Percentiles rank a stretch among this genome's conserved stretches.
Conservation (phyloP, 257 asterid species). For the Solanum pennellii region DNA sequence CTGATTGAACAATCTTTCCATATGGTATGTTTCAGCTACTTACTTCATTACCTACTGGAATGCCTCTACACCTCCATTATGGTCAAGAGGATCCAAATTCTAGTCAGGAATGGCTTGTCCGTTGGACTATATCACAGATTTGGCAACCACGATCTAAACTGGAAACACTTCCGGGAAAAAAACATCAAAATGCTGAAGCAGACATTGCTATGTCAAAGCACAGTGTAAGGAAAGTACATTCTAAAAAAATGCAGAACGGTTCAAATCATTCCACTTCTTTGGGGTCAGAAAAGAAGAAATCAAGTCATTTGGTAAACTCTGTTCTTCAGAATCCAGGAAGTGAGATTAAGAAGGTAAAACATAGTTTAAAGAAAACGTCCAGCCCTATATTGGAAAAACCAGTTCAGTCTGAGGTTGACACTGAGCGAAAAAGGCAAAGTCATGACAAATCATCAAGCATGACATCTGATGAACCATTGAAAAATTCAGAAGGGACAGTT, state of each 20-base stretch:
- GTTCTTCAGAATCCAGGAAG: constrained; percentile 15
- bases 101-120: constrained; percentile 44
- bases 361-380: constrained; percentile 18
- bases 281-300: constrained; percentile 24
- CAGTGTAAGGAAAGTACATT: constrained; percentile 5
- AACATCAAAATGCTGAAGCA: constrained; percentile 8
- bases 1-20: neutral
- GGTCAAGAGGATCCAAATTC: constrained; percentile 39
- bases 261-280: neutral
- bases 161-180: constrained; percentile 3
- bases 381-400: constrained; percentile 4
- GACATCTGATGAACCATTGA: neutral
- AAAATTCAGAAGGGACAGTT: neutral
- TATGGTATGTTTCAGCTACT: constrained; percentile 31
- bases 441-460: constrained; percentile 9
- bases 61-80: constrained; percentile 38
- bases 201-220: constrained; percentile 12
- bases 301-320: constrained; percentile 6
- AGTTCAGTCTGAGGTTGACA: constrained; percentile 8
- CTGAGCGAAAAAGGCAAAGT: constrained; percentile 8
- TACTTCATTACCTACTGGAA: constrained; percentile 18
- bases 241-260: constrained; percentile 9
- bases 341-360: constrained; percentile 24
- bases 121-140: constrained; percentile 43
- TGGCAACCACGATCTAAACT: constrained; percentile 20